A percentile compares a stretch with the other conserved stretches of the same genome.
These are phyloP conservation scores for Acanthamoeba healyi DNA, from an alignment of 208 protist species.

Conservation along the genomic window DNA sequence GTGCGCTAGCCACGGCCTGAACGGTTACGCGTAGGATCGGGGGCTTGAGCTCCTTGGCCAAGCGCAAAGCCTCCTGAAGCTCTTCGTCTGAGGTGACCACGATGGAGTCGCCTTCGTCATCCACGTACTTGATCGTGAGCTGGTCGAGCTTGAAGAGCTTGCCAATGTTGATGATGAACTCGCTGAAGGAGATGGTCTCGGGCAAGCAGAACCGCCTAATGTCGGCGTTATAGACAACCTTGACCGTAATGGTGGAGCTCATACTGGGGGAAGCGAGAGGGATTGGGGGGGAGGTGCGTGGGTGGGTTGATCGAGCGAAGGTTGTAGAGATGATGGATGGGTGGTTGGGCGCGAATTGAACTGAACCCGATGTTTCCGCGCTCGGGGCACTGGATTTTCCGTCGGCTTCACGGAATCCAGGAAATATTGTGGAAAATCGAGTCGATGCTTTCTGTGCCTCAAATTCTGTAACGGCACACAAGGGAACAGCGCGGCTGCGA, in stretches of 20 bases:
- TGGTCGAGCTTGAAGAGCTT: slow-evolving; percentile 45
- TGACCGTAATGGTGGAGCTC: slow-evolving; percentile 32
- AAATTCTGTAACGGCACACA: no score
- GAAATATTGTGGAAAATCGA: slow-evolving; percentile 41
- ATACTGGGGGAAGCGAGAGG: no score
- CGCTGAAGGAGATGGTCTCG: neutral
- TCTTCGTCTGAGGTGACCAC: slow-evolving; percentile 56
- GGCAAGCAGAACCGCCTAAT: slow-evolving; percentile 41
- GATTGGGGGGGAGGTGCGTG: neutral
- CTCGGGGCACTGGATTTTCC: no score
- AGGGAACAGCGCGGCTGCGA: no score
- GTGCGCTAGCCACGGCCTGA: neutral
- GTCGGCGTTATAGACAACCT: slow-evolving; percentile 16
- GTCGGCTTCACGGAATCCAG: neutral
- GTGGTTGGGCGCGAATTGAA: neutral
- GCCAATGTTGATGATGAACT: neutral
- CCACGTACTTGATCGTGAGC: slow-evolving; percentile 53
- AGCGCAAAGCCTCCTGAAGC: slow-evolving; percentile 44
- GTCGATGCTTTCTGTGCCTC: no score
- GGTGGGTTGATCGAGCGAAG: neutral
- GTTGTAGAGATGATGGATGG: neutral
- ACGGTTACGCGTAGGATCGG: slow-evolving; percentile 48
- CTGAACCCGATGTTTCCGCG: neutral
- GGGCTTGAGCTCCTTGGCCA: slow-evolving; percentile 57
- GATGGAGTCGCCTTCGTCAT: slow-evolving; percentile 66